Evolutionary conservation across 441 rosid genomes (phyloP), one percentile per base, ranked within the genome.

Genomic region (Populus trichocarpa): DNA sequence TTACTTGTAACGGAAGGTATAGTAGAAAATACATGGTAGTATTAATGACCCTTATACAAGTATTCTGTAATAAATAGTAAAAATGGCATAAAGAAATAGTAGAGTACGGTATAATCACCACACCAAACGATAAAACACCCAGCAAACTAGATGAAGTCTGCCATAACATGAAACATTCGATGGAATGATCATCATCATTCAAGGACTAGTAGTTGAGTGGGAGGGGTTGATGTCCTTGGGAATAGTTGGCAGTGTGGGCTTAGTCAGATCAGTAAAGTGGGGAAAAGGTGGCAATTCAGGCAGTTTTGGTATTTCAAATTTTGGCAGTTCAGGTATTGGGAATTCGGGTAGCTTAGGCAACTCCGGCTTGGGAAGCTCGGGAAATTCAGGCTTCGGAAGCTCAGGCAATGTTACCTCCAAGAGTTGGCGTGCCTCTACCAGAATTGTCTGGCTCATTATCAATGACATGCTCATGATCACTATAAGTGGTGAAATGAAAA

Each of bases 221-320:
- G 70, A 13, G 18, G 70, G 36, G 8, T 28, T 28, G 35, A 13
- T 26, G 7, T 67, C 70, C 70, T 67, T 67, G 70, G 70, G 70
- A 11, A 81, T 18, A 33, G 69, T 18, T 0, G 81, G 82, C 67
- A 59, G 10, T n/a, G 75, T 67, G 2, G 81, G 74, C 78, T 67
- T 79, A 1, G 78, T 79, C 53, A 81, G 70, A 25, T 74, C 77
- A 23, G 80, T 80, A 20, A 81, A 14, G 6, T 75, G 28, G 28
- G 79, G 84, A 20, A 77, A 63, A 28, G 50, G 18, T 6, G 75
- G 80, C 28, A 79, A 12, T 50, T 80, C 40, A 1, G 83, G 82
- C 46, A 46, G 70, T 6, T 67, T 32, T 67, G 85, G 79, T 46
- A 63, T 28, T 18, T 77, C 79, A 6, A 59, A 78, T 75, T 77